phyloP scores from a whole-genome alignment of 2,329 filamentous ascomycete species.

The Beauveria scarabaeidicola region DNA sequence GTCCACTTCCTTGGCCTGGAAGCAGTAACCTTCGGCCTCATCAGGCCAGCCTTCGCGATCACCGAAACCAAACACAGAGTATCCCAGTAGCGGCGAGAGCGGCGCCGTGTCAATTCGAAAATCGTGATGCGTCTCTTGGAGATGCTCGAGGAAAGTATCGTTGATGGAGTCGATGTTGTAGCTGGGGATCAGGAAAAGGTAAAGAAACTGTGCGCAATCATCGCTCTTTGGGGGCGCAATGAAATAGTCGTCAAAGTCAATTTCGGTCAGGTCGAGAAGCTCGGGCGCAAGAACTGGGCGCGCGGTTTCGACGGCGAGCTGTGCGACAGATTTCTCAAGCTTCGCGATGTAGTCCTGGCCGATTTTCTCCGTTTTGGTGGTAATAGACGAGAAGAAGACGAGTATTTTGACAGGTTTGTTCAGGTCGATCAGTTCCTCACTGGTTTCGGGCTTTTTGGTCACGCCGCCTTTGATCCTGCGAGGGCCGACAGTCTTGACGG shows the following conservation, averaged over 20 bases:
- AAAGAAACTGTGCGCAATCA: slow-evolving; percentile 58
- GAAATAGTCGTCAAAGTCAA: slow-evolving; percentile 92
- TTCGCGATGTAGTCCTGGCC: slow-evolving; percentile 54
- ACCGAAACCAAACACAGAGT: slow-evolving; percentile 89
- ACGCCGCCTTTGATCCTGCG: slow-evolving; percentile 40
- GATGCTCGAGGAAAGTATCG: slow-evolving; percentile 76
- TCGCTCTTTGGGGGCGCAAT: slow-evolving; percentile 60
- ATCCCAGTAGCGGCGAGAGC: slow-evolving; percentile 67
- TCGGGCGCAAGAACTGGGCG: slow-evolving; percentile 47
- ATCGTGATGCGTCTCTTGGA: slow-evolving; percentile 90
- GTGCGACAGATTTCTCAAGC: slow-evolving; percentile 44
- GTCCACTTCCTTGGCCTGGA: slow-evolving; percentile 82
- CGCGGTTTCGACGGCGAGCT: slow-evolving; percentile 31
- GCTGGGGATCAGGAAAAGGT: slow-evolving; percentile 76
- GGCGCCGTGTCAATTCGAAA: slow-evolving; percentile 91
- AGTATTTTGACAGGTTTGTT: slow-evolving; percentile 56
- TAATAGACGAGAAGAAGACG: slow-evolving; percentile 85
- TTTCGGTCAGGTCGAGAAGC: slow-evolving; percentile 69
- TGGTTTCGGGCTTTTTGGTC: slow-evolving; percentile 22
- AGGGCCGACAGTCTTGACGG: slow-evolving; percentile 32
- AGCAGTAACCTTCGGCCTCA: slow-evolving; percentile 85
- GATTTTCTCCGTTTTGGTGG: slow-evolving; percentile 69
- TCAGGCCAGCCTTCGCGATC: slow-evolving; percentile 88
- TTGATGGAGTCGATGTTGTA: slow-evolving; percentile 95
- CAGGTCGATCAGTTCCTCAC: slow-evolving; percentile 22